A percentile compares a stretch with the other conserved stretches of the same genome.
Conservation (phyloP, 2,329 filamentous ascomycete genomes). For the Seiridium unicorne region DNA sequence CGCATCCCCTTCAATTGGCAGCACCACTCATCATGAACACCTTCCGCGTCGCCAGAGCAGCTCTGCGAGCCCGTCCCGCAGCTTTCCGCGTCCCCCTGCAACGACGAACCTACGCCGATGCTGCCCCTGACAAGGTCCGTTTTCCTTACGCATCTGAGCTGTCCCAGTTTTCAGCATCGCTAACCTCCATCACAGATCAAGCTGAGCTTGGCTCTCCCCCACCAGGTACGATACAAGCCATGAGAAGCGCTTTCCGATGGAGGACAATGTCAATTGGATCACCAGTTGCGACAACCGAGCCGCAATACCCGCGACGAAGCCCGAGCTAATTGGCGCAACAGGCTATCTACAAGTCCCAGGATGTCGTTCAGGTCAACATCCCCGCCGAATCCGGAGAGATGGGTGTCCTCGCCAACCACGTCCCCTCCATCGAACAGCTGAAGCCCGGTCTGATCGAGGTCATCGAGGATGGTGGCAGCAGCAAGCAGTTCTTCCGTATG, state of each 20-base stretch:
- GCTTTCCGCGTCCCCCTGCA: constrained; percentile 74
- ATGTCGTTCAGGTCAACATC: constrained; percentile 94
- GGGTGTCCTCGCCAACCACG: constrained; percentile 99
- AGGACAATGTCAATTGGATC: not conserved
- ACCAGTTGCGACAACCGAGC: not conserved
- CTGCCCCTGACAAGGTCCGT: constrained; percentile 76
- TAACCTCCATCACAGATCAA: constrained; percentile 65
- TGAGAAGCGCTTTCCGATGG: not conserved
- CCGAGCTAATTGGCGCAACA: constrained; percentile 55
- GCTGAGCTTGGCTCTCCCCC: constrained; percentile 94
- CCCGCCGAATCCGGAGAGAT: constrained; percentile 97
- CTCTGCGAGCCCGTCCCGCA: constrained; percentile 78
- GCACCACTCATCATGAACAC: constrained; percentile 77
- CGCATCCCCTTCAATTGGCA: constrained; percentile 46
- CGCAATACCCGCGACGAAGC: not conserved
- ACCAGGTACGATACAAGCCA: constrained; percentile 73
- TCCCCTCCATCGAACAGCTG: constrained; percentile 97
- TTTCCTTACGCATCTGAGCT: constrained; percentile 10
- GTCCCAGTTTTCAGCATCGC: constrained; percentile 20
- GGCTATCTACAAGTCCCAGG: constrained; percentile 68
- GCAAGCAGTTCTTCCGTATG: constrained; percentile 99
- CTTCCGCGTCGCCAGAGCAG: constrained; percentile 86
- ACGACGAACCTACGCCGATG: constrained; percentile 89
- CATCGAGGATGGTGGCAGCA: constrained; percentile 83
- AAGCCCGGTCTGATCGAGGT: constrained; percentile 95